Evolutionary conservation across 768 basidiomycete genomes (phyloP).

Genomic region (Macrolepiota dolichaula): DNA sequence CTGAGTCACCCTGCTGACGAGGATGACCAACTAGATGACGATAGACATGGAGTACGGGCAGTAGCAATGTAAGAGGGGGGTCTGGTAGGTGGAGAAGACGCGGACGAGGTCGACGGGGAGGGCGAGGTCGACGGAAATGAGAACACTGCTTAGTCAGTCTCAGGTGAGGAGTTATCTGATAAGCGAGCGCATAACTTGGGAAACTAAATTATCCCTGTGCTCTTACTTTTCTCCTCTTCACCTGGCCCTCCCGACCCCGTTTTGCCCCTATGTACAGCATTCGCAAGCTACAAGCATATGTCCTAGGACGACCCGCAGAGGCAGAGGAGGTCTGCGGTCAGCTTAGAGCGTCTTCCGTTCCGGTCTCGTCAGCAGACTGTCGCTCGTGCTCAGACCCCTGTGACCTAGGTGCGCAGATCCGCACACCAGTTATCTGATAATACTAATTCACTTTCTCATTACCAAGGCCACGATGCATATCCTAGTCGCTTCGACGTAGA

Average conservation of each 20-base stretch:
- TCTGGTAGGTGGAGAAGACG: slow-evolving; percentile 18
- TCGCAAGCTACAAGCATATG: slow-evolving; percentile 36
- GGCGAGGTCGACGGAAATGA: not conserved
- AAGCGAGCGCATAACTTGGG: slow-evolving; percentile 5
- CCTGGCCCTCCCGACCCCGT: slow-evolving; percentile 13
- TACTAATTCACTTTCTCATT: not conserved
- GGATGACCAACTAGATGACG: too few species aligned
- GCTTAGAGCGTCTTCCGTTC: slow-evolving; percentile 57
- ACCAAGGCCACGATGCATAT: slow-evolving; percentile 60
- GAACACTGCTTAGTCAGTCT: slow-evolving; percentile 15
- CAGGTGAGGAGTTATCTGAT: slow-evolving; percentile 26
- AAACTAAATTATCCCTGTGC: slow-evolving; percentile 3
- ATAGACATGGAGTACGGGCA: too few species aligned
- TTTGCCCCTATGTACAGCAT: slow-evolving; percentile 33
- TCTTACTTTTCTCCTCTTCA: slow-evolving; percentile 6
- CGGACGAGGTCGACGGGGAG: not conserved
- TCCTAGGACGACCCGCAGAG: slow-evolving; percentile 36
- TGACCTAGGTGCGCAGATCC: slow-evolving; percentile 48
- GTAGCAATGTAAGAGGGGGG: slow-evolving; percentile 17
- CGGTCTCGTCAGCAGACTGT: slow-evolving; percentile 67
- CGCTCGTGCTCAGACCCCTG: slow-evolving; percentile 75
- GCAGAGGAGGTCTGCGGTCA: slow-evolving; percentile 32
- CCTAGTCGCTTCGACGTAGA: slow-evolving; percentile 75
- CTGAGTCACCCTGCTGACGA: not conserved
- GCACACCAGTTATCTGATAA: slow-evolving; percentile 26